Evolutionary conservation across 148 eudicot genomes (phyloP), one percentile per base, ranked within the genome.

Genomic region (Polygonum maritimum): DNA sequence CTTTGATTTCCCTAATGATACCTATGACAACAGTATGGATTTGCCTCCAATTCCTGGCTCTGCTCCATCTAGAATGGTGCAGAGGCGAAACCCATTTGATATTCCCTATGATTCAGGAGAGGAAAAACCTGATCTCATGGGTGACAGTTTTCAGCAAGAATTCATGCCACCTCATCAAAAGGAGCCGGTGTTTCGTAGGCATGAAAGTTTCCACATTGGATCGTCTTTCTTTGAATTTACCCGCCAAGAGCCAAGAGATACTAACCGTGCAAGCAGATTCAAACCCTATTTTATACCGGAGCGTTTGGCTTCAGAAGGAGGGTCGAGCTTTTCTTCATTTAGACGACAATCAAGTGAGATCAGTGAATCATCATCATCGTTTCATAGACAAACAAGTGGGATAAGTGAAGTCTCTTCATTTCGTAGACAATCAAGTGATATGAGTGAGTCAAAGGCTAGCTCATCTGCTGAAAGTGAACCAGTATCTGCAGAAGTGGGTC

Each of bases 101-200:
- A 87, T 91, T 80, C 91, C 96, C 79, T 89, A 89, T 82, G 96
- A 91, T 78, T 89, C 96, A 3, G 86, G 87, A 71, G 96, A 91
- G 80, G 96, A 91, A 80, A 91, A 91, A 83, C 91, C 93, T 57
- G 89, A 91, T 81, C 85, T 90, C 15, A 79, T 77, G 73, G 90
- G 78, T 13, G 96, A 89, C 71, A 79, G 83, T 76, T 88, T 91
- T 58, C 85, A 89, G 71, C 82, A 87, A 79, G 96, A 91, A 74
- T 86, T 87, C 74, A 75, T 65, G 72, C 72, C 78, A 73, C 76
- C 82, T 58, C 79, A 81, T 76, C 80, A 80, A 73, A 88, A 83
- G 75, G 96, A 88, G 72, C 78, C 88, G 0, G 16, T 88, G 12
- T 91, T 89, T 73, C 82, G 88, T 48, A 91, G 96, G 79, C 87